Percentiles rank a stretch among this genome's conserved stretches.
Evolutionary conservation across 768 basidiomycete species (phyloP).

Genomic region (Tricholoma hemisulphureum): DNA sequence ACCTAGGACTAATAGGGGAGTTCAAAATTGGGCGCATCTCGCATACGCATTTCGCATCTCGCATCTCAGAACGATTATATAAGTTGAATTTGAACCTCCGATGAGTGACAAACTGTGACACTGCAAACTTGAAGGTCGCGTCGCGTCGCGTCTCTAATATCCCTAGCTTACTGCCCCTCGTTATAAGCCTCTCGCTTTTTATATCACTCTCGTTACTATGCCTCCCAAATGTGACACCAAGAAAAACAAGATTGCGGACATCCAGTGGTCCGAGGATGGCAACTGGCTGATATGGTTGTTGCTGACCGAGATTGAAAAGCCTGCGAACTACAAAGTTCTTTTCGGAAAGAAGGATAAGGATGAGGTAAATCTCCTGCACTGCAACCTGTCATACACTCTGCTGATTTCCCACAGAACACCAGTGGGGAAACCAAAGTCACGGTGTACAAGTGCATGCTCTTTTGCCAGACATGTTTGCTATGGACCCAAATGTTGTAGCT

Average conservation of each 20-base stretch:
- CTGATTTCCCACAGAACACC: constrained; percentile 18
- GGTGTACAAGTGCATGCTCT: constrained; percentile 18
- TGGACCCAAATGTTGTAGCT: constrained; percentile 12
- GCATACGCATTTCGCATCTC: no score
- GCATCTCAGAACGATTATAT: neutral
- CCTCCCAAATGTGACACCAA: neutral
- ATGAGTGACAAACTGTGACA: constrained; percentile 1
- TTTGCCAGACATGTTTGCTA: constrained; percentile 14
- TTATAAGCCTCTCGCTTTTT: neutral
- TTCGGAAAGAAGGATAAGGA: constrained; percentile 17
- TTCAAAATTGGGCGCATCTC: no score
- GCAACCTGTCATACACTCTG: neutral
- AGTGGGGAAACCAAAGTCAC: constrained; percentile 20
- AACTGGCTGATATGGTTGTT: constrained; percentile 5
- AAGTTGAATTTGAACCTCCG: constrained; percentile 1
- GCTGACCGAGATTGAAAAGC: constrained; percentile 15
- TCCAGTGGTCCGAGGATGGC: constrained; percentile 6
- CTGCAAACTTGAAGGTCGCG: no score
- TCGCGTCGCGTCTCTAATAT: neutral
- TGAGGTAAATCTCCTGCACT: constrained; percentile 8
- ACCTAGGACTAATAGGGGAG: no score
- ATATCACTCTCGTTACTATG: neutral
- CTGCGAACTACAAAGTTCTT: constrained; percentile 18
- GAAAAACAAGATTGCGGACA: constrained; percentile 4
- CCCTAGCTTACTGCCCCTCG: neutral